phyloP scores from a whole-genome alignment of 106 monocot species.

The Alisma plantagoaquatica region DNA sequence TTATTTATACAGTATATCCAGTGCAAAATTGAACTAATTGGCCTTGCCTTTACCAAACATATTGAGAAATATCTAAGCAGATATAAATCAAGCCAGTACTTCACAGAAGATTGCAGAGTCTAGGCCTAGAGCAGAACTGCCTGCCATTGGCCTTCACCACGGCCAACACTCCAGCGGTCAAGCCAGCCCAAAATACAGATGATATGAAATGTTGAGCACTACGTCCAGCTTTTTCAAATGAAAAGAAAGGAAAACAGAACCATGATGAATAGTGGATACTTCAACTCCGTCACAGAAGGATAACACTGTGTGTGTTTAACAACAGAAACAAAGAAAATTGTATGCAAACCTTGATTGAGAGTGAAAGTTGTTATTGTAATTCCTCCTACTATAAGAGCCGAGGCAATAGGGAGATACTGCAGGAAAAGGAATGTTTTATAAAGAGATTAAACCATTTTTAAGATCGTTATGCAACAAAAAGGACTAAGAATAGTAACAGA shows the following conservation, averaged over 20 bases:
- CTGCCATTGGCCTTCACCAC: constrained; percentile 83
- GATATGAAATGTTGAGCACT: constrained; percentile 52
- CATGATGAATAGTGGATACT: too few species aligned
- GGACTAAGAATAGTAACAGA: too few species aligned
- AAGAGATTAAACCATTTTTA: too few species aligned
- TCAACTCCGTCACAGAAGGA: too few species aligned
- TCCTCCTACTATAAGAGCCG: constrained; percentile 70
- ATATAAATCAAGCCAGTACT: too few species aligned
- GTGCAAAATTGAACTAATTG: too few species aligned
- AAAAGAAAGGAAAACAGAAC: not conserved
- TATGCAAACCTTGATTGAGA: constrained; percentile 56
- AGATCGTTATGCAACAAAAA: too few species aligned
- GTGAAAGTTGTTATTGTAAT: constrained; percentile 66
- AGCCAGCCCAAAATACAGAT: constrained; percentile 67
- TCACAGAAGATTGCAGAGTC: constrained; percentile 40
- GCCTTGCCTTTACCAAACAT: too few species aligned
- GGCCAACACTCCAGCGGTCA: constrained; percentile 67
- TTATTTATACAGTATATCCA: too few species aligned
- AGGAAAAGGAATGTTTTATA: not conserved
- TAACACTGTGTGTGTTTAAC: too few species aligned
- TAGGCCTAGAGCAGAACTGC: constrained; percentile 86
- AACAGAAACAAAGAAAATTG: not conserved
- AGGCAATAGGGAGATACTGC: constrained; percentile 91
- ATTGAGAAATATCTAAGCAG: too few species aligned
- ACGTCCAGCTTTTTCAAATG: constrained; percentile 25